A percentile compares a stretch with the other conserved stretches of the same genome.
These are phyloP conservation scores for Microbotryomycetes sp. DNA, from an alignment of 1,284 basidiomycete genomes.

Conservation along the genomic window DNA sequence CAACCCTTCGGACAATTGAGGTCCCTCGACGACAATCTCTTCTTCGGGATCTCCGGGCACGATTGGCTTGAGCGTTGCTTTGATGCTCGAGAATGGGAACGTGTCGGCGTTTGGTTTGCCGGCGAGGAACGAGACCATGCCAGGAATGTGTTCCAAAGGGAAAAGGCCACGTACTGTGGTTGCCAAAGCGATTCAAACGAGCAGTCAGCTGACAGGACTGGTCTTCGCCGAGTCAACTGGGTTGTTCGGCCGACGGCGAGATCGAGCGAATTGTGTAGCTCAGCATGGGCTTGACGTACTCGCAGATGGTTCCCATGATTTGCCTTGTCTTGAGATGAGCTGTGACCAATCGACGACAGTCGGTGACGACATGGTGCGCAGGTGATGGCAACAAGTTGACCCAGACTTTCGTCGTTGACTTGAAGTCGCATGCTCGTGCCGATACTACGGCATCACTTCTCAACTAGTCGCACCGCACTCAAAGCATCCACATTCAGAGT, in stretches of 20 bases:
- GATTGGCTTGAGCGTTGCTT: constrained; percentile 48
- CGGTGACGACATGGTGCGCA: neutral
- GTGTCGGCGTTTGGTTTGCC: constrained; percentile 74
- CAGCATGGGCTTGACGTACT: constrained; percentile 32
- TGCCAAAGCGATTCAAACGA: neutral
- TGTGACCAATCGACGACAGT: constrained; percentile 28
- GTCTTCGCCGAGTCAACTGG: neutral
- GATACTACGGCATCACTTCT: neutral
- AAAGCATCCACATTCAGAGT: neutral
- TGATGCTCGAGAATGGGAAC: constrained; percentile 78
- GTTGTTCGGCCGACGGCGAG: neutral
- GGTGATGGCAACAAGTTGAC: neutral
- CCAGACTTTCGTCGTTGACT: neutral
- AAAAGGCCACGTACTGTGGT: constrained; percentile 56
- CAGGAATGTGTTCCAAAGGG: constrained; percentile 68
- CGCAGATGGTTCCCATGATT: constrained; percentile 36
- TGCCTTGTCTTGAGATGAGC: constrained; percentile 36
- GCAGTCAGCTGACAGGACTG: neutral
- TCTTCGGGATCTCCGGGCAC: constrained; percentile 10
- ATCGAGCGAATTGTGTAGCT: neutral
- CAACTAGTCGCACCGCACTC: neutral
- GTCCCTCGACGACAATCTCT: constrained; percentile 13
- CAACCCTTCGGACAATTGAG: constrained; percentile 37
- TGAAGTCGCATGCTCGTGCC: neutral
- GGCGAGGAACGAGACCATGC: constrained; percentile 69